Base-by-base conservation (phyloP, 2,329 filamentous ascomycete genomes). In the Ophiostoma ips region DNA sequence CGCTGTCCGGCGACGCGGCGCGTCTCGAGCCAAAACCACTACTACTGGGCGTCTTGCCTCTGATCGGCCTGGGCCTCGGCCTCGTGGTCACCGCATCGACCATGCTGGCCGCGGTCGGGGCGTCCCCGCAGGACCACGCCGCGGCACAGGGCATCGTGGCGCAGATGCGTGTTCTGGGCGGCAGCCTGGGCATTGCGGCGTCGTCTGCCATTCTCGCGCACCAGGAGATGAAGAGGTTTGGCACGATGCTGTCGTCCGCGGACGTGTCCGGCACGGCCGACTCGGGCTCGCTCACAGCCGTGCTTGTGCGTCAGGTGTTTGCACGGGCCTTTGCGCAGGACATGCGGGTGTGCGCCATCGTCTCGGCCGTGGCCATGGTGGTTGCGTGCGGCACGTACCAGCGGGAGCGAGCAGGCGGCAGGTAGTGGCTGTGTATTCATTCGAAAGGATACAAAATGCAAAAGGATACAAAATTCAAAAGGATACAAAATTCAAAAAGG, bases 41-140 rank as follows among this genome's bases (percentile, higher is more conserved):
- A n/a, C n/a, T n/a, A 5, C 59, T 76, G 1, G 73, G 73, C 0
- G 75, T 71, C 51, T 57, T 76, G 48, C 64, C 66, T 0, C 70
- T 77, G 49, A 62, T 73, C n/a, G 74, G 74, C 3, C 58, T 77
- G 30, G 73, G 73, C 0, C 75, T 74, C 53, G 73, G 74, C 0
- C 56, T 76, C 34, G 67, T 68, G 3, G 68, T 71, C 2, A 62
- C 72, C 1, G 65, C 66, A 2, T 64, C 70, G 3, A 76, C 72
- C 0, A 71, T 75, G 55, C 54, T 73, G 15, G 67, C 68, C 1
- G 56, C 58, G 2, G 54, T 65, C 2, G 69, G 72, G 55, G 63
- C 70, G 12, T 64, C 70, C 0, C 60, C 66, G 12, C 58, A 60
- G 30, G 69, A 76, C 30, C 69, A 71, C 53, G 71, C 55, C 1